A percentile compares a stretch with the other conserved stretches of the same genome.
These are phyloP conservation scores for Botrytis fragariae DNA, from an alignment of 2,329 filamentous ascomycete genomes.

Conservation along the genomic window DNA sequence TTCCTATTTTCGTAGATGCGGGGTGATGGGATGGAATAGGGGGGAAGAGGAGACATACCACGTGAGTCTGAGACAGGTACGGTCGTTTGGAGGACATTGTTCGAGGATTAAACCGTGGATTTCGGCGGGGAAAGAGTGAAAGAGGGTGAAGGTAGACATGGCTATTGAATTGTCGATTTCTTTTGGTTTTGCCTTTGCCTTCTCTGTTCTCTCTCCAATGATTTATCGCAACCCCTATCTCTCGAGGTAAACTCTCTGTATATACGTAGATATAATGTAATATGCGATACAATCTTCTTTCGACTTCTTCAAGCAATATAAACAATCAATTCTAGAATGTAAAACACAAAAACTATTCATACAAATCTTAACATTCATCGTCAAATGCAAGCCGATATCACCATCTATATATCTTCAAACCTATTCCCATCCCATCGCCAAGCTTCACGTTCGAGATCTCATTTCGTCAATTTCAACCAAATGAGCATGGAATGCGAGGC, in stretches of 20 bases:
- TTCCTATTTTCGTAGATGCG: neutral
- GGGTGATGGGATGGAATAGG: slow-evolving; percentile 18
- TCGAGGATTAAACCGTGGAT: slow-evolving; percentile 32
- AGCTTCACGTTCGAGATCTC: neutral
- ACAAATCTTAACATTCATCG: neutral
- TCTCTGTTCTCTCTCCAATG: neutral
- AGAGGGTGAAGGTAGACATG: neutral
- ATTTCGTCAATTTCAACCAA: neutral
- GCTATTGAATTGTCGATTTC: neutral
- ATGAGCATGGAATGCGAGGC: neutral
- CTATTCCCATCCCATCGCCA: neutral
- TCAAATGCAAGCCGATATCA: neutral
- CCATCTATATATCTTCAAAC: neutral
- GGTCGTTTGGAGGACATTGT: slow-evolving; percentile 31
- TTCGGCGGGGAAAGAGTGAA: slow-evolving; percentile 29
- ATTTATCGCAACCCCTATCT: too few relatives aligned
- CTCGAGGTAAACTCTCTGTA: neutral
- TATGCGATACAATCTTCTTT: rapidly evolving
- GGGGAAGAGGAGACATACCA: slow-evolving; percentile 33
- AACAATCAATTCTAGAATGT: neutral
- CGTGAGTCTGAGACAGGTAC: slow-evolving; percentile 32
- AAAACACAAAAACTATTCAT: too few relatives aligned
- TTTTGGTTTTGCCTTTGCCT: neutral
- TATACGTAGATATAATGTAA: neutral
- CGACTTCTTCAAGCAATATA: rapidly evolving